Conservation (phyloP, 768 basidiomycete genomes). For the Mycena alexandri region DNA sequence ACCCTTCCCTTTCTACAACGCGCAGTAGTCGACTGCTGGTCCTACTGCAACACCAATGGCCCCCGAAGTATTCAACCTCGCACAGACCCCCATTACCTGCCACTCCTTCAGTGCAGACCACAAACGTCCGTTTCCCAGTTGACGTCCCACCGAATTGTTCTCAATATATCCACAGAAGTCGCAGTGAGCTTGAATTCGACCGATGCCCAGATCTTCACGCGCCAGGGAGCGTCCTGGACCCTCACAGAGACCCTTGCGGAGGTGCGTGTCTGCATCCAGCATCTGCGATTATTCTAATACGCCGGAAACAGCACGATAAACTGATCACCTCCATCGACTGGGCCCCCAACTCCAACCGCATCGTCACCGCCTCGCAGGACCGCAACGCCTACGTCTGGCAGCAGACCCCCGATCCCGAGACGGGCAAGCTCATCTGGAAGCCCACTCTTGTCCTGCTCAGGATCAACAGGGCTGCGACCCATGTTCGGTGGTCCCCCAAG, state of each 20-base stretch:
- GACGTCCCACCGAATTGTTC: neutral
- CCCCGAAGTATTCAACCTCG: constrained; percentile 82
- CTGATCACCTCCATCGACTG: constrained; percentile 98
- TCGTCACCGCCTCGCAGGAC: constrained; percentile 99
- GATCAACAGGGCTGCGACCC: constrained; percentile 96
- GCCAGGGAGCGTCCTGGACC: constrained; percentile 76
- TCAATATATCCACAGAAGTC: constrained; percentile 69
- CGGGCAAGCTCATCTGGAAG: constrained; percentile 86
- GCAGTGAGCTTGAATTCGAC: constrained; percentile 92
- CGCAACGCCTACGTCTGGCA: constrained; percentile 99
- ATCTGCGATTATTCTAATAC: neutral
- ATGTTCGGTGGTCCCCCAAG: constrained; percentile 95
- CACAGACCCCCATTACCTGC: constrained; percentile 88
- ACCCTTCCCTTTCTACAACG: neutral
- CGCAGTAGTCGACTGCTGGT: constrained; percentile 89
- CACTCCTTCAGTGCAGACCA: constrained; percentile 94
- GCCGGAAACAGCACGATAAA: constrained; percentile 87
- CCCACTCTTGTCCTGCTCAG: constrained; percentile 96
- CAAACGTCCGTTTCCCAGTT: constrained; percentile 69
- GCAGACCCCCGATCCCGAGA: constrained; percentile 77
- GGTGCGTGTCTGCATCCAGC: constrained; percentile 59
- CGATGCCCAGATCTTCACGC: constrained; percentile 85
- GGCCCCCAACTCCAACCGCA: constrained; percentile 96
- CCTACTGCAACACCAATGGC: constrained; percentile 70
- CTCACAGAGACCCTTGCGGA: constrained; percentile 85